These are phyloP conservation scores for Aspergillus haitiensis DNA, from an alignment of 495 filamentous ascomycete species.

Conservation along the genomic window DNA sequence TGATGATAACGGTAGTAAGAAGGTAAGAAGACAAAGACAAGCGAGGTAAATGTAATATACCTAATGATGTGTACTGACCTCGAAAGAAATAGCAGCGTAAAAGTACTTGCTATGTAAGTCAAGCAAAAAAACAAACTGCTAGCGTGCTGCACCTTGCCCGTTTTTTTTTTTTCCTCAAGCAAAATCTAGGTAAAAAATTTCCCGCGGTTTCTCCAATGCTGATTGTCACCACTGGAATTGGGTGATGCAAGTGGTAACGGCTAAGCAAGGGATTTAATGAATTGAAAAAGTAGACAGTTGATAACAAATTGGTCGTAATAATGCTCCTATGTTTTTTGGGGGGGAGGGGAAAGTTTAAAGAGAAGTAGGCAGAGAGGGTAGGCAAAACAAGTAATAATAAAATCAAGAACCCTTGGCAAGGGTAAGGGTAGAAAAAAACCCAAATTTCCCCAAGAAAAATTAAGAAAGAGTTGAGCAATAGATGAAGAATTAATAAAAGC, in stretches of 20 bases:
- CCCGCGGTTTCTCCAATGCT: slow-evolving; percentile 17
- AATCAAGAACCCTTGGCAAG: slow-evolving; percentile 18
- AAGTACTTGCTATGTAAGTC: slow-evolving; percentile 18
- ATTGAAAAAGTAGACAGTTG: slow-evolving; percentile 16
- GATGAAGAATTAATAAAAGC: slow-evolving; percentile 16
- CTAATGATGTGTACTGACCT: slow-evolving; percentile 15
- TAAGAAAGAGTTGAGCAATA: slow-evolving; percentile 10
- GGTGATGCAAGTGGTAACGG: slow-evolving; percentile 23
- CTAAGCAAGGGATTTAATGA: slow-evolving; percentile 29
- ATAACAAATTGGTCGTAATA: slow-evolving; percentile 6
- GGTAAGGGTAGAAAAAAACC: slow-evolving; percentile 11
- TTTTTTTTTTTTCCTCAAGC: slow-evolving; percentile 25
- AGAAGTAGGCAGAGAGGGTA: slow-evolving; percentile 9
- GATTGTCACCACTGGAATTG: slow-evolving; percentile 18
- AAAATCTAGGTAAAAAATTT: slow-evolving; percentile 23
- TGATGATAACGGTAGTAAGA: slow-evolving; percentile 1
- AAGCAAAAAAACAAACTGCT: slow-evolving; percentile 29
- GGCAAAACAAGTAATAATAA: slow-evolving; percentile 15
- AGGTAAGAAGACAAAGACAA: slow-evolving; percentile 5
- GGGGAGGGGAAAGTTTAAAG: slow-evolving; percentile 7
- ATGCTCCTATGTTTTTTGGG: slow-evolving; percentile 15
- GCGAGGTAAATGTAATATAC: slow-evolving; percentile 10
- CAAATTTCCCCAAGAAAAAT: slow-evolving; percentile 15
- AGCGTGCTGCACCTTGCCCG: slow-evolving; percentile 33
- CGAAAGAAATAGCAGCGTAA: slow-evolving; percentile 16